These are phyloP conservation scores for Zygosaccharomyces pseudorouxii DNA, from an alignment of 805 yeast species.

Conservation along the genomic window DNA sequence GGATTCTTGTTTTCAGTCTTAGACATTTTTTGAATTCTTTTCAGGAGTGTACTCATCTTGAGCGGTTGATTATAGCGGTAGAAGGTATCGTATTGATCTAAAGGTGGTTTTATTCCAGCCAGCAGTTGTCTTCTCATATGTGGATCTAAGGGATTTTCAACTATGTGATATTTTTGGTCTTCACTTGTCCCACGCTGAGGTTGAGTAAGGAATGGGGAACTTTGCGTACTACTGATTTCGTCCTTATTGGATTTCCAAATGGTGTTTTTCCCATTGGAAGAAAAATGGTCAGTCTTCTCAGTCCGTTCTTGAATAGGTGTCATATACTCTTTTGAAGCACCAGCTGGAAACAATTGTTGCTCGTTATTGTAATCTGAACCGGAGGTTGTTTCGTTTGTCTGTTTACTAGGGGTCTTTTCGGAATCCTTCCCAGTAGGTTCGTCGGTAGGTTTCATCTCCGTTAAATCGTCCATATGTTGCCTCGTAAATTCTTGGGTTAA, in stretches of 20 bases:
- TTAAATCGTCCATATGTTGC: slow-evolving; percentile 34
- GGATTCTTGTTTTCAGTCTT: slow-evolving; percentile 36
- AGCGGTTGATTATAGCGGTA: slow-evolving; percentile 31
- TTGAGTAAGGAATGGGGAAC: slow-evolving; percentile 33
- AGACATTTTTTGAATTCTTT: slow-evolving; percentile 39
- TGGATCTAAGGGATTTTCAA: slow-evolving; percentile 44
- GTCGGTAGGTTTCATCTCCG: slow-evolving; percentile 30
- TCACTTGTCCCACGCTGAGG: slow-evolving; percentile 14
- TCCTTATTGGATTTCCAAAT: slow-evolving; percentile 9
- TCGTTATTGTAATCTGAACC: background rate
- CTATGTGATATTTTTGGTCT: background rate
- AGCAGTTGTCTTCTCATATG: slow-evolving; percentile 39
- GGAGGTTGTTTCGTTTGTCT: background rate
- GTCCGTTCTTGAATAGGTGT: slow-evolving; percentile 31
- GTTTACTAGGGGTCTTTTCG: slow-evolving; percentile 7
- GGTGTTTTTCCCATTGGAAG: slow-evolving; percentile 13
- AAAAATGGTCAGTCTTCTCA: slow-evolving; percentile 11
- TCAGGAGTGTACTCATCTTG: slow-evolving; percentile 36
- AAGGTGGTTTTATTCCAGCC: slow-evolving; percentile 36
- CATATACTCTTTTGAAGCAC: slow-evolving; percentile 22
- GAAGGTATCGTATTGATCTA: slow-evolving; percentile 33
- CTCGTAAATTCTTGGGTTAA: slow-evolving; percentile 38
- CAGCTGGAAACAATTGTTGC: background rate
- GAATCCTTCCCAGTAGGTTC: background rate
- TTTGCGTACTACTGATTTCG: slow-evolving; percentile 14